phyloP scores from a whole-genome alignment of 139 green algal species.

The Monoraphidium neglectum region DNA sequence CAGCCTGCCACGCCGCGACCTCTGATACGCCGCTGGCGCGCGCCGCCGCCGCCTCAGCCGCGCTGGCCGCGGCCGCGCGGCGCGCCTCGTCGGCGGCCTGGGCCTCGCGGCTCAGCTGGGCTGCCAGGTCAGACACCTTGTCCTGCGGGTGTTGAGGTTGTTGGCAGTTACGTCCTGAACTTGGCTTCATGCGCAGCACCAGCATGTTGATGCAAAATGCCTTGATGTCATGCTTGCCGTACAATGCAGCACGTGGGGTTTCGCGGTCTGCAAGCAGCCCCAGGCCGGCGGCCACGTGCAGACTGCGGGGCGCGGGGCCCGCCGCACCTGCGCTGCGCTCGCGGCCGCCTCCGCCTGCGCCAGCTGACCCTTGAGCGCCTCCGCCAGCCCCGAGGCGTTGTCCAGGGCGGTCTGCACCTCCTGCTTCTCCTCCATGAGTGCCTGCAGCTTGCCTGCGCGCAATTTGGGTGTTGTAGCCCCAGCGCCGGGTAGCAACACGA shows the following conservation, averaged over 20 bases:
- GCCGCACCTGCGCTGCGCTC: too few relatives aligned
- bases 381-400: not conserved
- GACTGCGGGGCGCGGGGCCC: too few relatives aligned
- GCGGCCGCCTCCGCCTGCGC: conserved; percentile 1
- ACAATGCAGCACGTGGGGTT: too few relatives aligned
- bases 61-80: not conserved
- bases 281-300: too few relatives aligned
- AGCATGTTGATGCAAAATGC: too few relatives aligned
- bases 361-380: conserved; percentile 5
- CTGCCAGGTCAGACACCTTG: conserved; percentile 9
- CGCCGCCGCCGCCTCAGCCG: conserved; percentile 3
- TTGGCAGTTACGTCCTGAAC: too few relatives aligned
- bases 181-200: too few relatives aligned
- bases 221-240: too few relatives aligned
- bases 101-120: conserved; percentile 18
- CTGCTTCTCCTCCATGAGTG: conserved; percentile 65
- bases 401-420: conserved; percentile 56
- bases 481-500: too few relatives aligned
- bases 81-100: not conserved
- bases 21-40: not conserved
- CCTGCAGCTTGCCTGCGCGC: conserved; percentile 36
- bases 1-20: conserved; percentile 28
- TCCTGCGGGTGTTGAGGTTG: conserved; percentile 2
- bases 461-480: too few relatives aligned
- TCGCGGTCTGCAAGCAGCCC: too few relatives aligned